Base-by-base conservation (phyloP, 2,329 filamentous ascomycete species). In the Reticulascus tulasneorum region DNA sequence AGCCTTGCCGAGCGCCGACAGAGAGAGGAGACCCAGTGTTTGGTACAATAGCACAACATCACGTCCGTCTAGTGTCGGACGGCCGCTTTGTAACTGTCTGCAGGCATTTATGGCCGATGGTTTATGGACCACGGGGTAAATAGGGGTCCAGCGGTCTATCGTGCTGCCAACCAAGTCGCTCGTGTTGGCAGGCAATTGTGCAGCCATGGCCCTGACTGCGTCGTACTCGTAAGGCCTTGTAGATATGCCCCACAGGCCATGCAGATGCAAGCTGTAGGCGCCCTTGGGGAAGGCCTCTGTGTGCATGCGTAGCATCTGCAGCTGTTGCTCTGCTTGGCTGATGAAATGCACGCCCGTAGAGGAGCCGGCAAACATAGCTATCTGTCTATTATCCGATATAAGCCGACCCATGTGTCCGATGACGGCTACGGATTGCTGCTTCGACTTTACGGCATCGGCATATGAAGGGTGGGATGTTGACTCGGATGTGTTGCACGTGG, bases 271-370 rank as follows among this genome's bases (percentile, higher is more conserved):
- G 9, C 46, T 41, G 16, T 53, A 53, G 1, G 47, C 42, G 12
- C 47, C 45, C 20, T 47, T 51, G 3, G 51, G 50, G 10, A 53
- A 48, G 1, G 48, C 37, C 2, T 52, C 49, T 2, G 35, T 48
- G 19, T 51, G 42, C 31, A 51, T 46, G 4, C 40, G 32, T 9
- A 44, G 42, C 31, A 50, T 42, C 12, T 53, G 47, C 9, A 53
- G 22, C 16, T 49, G 48, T 20, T 53, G 50, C 26, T 53, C 50
- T 2, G 47, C 47, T 26, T 53, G 50, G 22, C 43, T 47, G 15
- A 52, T 50, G 27, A 53, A 53, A 23, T 53, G 51, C 6, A 53
- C 51, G 4, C 50, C 51, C 2, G 50, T 53, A 3, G 50, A 48
- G 3, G 51, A 53, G 2, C 50, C 51, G 1, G 40, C 46, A 30